Evolutionary conservation across 306 rosid species (phyloP).

Genomic region (Parietaria judaica): DNA sequence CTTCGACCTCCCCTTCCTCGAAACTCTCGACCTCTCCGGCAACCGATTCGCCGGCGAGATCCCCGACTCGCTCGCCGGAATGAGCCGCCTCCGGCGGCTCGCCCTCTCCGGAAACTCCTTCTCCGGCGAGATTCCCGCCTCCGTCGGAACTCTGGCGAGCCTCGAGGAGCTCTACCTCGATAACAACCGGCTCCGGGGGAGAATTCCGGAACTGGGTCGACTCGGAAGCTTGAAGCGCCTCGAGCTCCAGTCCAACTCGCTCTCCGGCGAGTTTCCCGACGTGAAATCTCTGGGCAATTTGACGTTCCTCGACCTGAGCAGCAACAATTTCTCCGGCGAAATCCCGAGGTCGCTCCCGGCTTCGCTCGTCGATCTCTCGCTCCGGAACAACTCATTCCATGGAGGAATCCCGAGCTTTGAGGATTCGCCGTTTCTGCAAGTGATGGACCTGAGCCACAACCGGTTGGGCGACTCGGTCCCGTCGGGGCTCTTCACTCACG

Average conservation of each 20-base stretch:
- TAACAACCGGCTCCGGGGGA: conserved; percentile 48
- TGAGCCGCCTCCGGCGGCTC: conserved; percentile 56
- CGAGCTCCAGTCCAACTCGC: conserved; percentile 48
- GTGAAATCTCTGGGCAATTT: conserved; percentile 36
- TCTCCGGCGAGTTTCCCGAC: conserved; percentile 46
- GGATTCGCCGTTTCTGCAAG: conserved; percentile 35
- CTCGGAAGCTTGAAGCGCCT: conserved; percentile 41
- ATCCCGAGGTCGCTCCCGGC: conserved; percentile 38
- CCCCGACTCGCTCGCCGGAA: conserved; percentile 40
- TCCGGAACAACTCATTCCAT: conserved; percentile 55
- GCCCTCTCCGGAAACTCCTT: conserved; percentile 51
- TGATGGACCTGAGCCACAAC: conserved; percentile 62
- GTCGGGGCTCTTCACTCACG: conserved; percentile 37
- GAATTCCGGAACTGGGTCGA: conserved; percentile 31
- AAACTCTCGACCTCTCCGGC: conserved; percentile 60
- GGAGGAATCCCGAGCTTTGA: conserved; percentile 23
- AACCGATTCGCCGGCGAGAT: conserved; percentile 59
- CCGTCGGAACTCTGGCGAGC: conserved; percentile 36
- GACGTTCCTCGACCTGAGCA: conserved; percentile 42
- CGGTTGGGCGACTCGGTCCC: conserved; percentile 44
- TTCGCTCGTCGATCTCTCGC: conserved; percentile 48
- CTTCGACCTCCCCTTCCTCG: conserved; percentile 55
- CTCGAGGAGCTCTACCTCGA: conserved; percentile 70
- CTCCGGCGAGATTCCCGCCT: conserved; percentile 51
- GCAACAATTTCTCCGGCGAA: conserved; percentile 38